Evolutionary conservation across 192 early-diverging fungal genomes (phyloP), one percentile per base, ranked within the genome.

Genomic region (Backusella luteola): DNA sequence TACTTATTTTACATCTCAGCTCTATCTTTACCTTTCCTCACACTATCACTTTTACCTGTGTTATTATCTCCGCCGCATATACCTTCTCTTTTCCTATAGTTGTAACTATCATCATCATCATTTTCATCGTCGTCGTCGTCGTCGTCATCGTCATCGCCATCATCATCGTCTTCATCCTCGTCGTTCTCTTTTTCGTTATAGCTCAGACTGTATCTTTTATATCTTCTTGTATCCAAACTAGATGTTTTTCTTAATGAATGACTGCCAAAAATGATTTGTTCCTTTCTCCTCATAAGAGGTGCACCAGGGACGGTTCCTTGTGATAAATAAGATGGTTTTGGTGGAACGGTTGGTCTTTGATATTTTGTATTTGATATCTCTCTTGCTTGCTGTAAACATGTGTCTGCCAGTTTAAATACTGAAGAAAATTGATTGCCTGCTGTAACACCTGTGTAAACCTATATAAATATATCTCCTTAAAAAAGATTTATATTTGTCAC

Each of bases 311-410:
- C 66, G 19, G 29, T 21, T n/a, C 23, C 44, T 21, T 41, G 23
- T 14, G 70, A 71, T 44, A 71, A 49, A 44, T 11, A 29, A 4
- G 73, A 46, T 67, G 66, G 44, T 42, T 52, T 56, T 23, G 68
- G 19, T 9, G 79, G 42, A 23, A 46, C 34, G 11, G 41, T 29
- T 21, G 70, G 75, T 77, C 29, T 74, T 79, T 86, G 19, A 79
- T 77, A 76, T 76, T 29, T 78, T 84, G 80, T 74, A 80, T 66
- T 77, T n/a, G 82, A 81, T 34, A 88, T 85, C 29, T 83, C 82
- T 80, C 86, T 83, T 7, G 83, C 84, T 67, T 81, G 80, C 32
- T 49, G 69, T 21, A 88, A 76, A 80, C 85, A 86, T 7, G 80
- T 78, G 21, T 81, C 78, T 8, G 85, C 82, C 41, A 86, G 73